Evolutionary conservation across 208 protist species (phyloP).

Genomic region (Polymyxa betae): DNA sequence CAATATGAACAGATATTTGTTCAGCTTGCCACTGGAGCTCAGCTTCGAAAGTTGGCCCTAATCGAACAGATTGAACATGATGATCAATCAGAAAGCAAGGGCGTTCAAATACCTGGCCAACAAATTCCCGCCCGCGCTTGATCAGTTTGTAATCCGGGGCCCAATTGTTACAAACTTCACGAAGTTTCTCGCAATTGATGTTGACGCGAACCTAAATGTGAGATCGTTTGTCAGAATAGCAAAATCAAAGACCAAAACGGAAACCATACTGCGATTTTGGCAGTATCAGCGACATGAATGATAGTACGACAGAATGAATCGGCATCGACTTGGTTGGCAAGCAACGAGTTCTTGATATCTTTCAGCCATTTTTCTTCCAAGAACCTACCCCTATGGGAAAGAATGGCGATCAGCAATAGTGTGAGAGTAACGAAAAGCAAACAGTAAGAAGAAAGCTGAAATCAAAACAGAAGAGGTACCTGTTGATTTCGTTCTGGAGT

Average conservation of each 20-base stretch:
- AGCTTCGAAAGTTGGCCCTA: slow-evolving; percentile 39
- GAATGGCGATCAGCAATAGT: not conserved
- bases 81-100: not conserved
- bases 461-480: slow-evolving; percentile 1
- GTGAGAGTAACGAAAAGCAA: not conserved
- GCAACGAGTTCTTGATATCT: slow-evolving; percentile 31
- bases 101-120: not conserved
- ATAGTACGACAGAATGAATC: not conserved
- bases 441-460: not conserved
- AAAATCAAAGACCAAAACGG: not conserved
- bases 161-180: slow-evolving; percentile 34
- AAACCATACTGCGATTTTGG: slow-evolving; percentile 5
- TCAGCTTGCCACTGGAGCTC: slow-evolving; percentile 9
- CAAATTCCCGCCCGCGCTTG: slow-evolving; percentile 16
- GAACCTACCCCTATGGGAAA: slow-evolving; percentile 3
- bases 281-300: slow-evolving; percentile 2
- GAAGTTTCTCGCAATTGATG: slow-evolving; percentile 53
- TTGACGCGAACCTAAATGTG: slow-evolving; percentile 20
- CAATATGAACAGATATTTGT: slow-evolving; percentile 39
- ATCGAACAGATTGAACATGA: not conserved
- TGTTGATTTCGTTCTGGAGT: slow-evolving; percentile 41
- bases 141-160: slow-evolving; percentile 34
- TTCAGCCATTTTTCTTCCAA: slow-evolving; percentile 41
- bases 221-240: not conserved
- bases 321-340: not conserved